These are phyloP conservation scores for Phaffia tasmanica DNA, from an alignment of 768 basidiomycete genomes.

Conservation along the genomic window DNA sequence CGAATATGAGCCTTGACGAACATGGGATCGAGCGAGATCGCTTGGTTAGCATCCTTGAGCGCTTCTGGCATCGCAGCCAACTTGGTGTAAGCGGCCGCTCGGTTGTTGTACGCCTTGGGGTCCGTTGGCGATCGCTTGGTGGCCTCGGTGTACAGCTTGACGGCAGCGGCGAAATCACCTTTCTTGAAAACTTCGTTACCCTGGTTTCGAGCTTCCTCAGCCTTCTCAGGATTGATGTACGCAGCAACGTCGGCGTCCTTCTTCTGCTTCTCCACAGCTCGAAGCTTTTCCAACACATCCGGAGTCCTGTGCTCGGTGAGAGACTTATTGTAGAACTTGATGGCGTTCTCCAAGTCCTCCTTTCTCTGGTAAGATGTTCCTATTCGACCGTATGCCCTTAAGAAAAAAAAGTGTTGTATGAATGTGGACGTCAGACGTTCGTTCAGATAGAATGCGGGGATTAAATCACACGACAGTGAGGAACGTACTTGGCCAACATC, in stretches of 20 bases:
- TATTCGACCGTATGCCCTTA: constrained; percentile 67
- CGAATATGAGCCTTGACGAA: constrained; percentile 96
- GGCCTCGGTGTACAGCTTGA: constrained; percentile 85
- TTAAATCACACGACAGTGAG: neutral
- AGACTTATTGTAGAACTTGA: constrained; percentile 88
- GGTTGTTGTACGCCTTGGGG: constrained; percentile 90
- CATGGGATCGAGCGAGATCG: constrained; percentile 76
- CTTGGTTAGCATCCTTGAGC: constrained; percentile 86
- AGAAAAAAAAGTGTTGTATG: neutral
- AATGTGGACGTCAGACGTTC: neutral
- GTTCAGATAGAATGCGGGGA: neutral
- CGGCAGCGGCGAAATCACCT: constrained; percentile 81
- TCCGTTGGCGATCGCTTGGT: constrained; percentile 91
- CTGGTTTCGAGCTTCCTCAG: constrained; percentile 73
- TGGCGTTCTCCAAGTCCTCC: constrained; percentile 59
- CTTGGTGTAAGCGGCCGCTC: constrained; percentile 58
- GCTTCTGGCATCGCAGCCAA: constrained; percentile 87
- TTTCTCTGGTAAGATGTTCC: constrained; percentile 77
- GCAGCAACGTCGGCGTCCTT: constrained; percentile 65
- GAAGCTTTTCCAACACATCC: constrained; percentile 78
- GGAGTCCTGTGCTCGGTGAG: constrained; percentile 94
- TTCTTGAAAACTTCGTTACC: constrained; percentile 83
- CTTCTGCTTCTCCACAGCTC: constrained; percentile 61
- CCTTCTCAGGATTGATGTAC: constrained; percentile 77
- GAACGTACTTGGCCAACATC: constrained; percentile 62